Evolutionary conservation across 257 asterid species (phyloP), one percentile per base, ranked within the genome.

Genomic region (Hygrophila difformis): DNA sequence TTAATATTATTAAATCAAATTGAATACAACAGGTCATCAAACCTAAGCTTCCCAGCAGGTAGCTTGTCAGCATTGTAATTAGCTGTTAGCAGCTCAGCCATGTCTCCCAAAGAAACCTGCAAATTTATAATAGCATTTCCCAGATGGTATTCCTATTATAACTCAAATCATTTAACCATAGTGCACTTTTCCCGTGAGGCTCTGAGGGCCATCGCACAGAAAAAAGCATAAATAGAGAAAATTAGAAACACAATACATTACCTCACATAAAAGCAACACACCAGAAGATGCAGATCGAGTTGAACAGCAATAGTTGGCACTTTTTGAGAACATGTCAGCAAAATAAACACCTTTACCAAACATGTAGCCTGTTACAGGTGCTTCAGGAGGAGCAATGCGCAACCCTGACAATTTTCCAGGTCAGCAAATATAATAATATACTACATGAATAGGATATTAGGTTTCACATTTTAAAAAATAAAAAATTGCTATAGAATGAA

Each of bases 321-420:
- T 84, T 73, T 88, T 88, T 43, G 97, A 88, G 75, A 88, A 88
- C 95, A 88, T 88, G 63, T 88, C 97, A 45, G 95, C 97, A 71
- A 88, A 88, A 71, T 88, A 88, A 53, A 88, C 94, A 18, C 97
- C 97, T 70, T 88, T 88, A 13, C 97, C 97, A 68, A 88, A 88
- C 97, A 88, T 88, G 67, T 84, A 88, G 26, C 97, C 97, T 2
- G 94, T 74, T 20, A 51, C 79, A 39, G 97, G 97, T 41, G 95
- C 95, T 73, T 88, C 97, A 6, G 97, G 95, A 59, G 97, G 97
- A 78, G 97, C 94, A 66, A 88, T 81, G 55, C 93, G 86, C 65
- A 88, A 61, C 67, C 97, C 95, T 88, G 74, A 33, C 49, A 53
- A 50, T 64, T 65, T 48, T 13, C 2, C 46, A 26, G 18, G 4